Conservation (phyloP, 106 monocot genomes). For the Dioscorea dumetorum region DNA sequence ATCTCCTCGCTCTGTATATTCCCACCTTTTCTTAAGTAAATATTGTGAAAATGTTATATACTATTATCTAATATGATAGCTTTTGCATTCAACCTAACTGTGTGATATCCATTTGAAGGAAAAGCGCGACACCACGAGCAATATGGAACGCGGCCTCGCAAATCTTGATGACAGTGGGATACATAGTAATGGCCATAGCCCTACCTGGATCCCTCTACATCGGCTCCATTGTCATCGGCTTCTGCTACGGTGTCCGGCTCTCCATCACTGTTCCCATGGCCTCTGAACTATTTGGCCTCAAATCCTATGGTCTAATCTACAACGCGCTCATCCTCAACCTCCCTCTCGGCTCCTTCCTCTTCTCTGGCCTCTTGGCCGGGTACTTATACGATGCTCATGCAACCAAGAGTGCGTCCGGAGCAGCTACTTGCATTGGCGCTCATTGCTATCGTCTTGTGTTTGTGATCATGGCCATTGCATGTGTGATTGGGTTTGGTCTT, state of each 20-base stretch:
- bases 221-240: constrained; percentile 72
- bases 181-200: constrained; percentile 62
- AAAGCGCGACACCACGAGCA: constrained; percentile 57
- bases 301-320: constrained; percentile 87
- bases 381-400: constrained; percentile 75
- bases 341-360: constrained; percentile 93
- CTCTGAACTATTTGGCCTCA: constrained; percentile 89
- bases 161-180: constrained; percentile 77
- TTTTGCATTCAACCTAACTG: no score
- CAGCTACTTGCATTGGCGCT: constrained; percentile 69
- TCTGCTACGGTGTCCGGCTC: constrained; percentile 84
- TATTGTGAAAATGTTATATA: no score
- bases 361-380: constrained; percentile 92
- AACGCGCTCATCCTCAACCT: constrained; percentile 92
- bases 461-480: constrained; percentile 70
- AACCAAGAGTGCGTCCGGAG: constrained; percentile 34
- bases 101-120: constrained; percentile 26
- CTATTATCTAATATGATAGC: no score
- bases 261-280: constrained; percentile 76
- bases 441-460: constrained; percentile 93
- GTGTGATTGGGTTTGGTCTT: constrained; percentile 63
- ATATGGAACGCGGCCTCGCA: constrained; percentile 93
- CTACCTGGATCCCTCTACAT: constrained; percentile 83
- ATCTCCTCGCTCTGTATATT: no score
- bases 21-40: no score